Evolutionary conservation across 768 basidiomycete genomes (phyloP), one percentile per base, ranked within the genome.

Genomic region (Trametes cinnabarina): DNA sequence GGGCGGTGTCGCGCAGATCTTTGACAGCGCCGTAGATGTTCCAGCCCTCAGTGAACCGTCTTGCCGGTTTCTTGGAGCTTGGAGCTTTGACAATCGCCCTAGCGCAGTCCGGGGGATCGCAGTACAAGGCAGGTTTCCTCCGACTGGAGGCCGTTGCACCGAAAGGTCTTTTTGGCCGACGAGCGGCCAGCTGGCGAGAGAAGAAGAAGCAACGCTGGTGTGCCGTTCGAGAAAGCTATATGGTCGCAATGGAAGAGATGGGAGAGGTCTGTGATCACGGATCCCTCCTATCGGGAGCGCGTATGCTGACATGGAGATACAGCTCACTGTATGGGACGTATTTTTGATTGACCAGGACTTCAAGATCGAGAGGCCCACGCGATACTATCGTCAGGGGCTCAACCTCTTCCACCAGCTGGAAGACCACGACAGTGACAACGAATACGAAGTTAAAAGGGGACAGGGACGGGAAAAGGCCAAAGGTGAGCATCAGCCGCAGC

Each of bases 321-420:
- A 95, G 90, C 76, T 88, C n/a, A 76, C 75, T n/a, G 75, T 97
- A 37, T 92, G 89, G 84, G 96, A 98, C 58, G 94, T 98, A 12
- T 96, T 99, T 73, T 78, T 98, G 39, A 76, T 98, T 50, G 96
- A 98, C 69, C 74, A 82, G 0, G 88, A 94, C 67, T 98, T 99
- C 68, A 78, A 79, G 50, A 93, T 98, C 52, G 86, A 94, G 67
- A 84, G 92, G n/a, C 96, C 96, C 1, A 88, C 84, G 67, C 81
- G 96, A 34, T 89, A 90, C 63, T 94, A 94, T 67, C 86, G 94
- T 15, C 88, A 92, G 65, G 91, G 92, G 4, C 73, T 98, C 28
- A 84, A 85, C 62, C 73, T 94, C 20, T 71, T 88, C 58, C 81
- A 83, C 55, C 47, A 71, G 64, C 62, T 63, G 6, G 65, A 67